Conservation (phyloP, 805 yeast species). For the Wickerhamiella alocasiicola region DNA sequence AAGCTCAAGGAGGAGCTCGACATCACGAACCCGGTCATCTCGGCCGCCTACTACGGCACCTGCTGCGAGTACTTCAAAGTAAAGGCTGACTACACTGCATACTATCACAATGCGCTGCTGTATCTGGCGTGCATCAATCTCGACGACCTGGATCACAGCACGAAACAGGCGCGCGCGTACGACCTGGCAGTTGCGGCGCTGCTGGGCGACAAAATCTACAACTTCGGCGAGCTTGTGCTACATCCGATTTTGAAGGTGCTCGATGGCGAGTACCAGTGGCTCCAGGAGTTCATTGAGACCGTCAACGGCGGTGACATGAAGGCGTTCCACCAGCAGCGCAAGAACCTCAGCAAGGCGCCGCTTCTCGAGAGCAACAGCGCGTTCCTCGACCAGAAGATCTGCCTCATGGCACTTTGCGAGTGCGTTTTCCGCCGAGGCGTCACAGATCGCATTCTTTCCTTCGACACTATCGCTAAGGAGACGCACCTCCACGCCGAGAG, state of each 20-base stretch:
- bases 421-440: conserved; percentile 67
- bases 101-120: conserved; percentile 68
- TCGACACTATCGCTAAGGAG: conserved; percentile 60
- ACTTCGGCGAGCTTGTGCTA: conserved; percentile 86
- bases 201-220: conserved; percentile 82
- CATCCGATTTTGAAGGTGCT: conserved; percentile 65
- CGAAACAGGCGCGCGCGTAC: conserved; percentile 44
- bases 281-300: conserved; percentile 53
- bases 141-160: conserved; percentile 30
- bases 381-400: conserved; percentile 78
- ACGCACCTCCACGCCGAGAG: conserved; percentile 47
- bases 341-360: conserved; percentile 37
- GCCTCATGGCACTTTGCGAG: conserved; percentile 84
- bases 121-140: conserved; percentile 64
- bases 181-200: conserved; percentile 79
- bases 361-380: conserved; percentile 44
- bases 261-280: conserved; percentile 48
- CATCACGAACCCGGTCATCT: conserved; percentile 46
- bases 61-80: conserved; percentile 63
- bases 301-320: conserved; percentile 69
- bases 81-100: conserved; percentile 66
- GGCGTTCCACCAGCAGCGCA: conserved; percentile 41
- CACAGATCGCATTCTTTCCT: conserved; percentile 58
- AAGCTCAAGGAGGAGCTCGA: conserved; percentile 45
- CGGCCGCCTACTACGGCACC: conserved; percentile 73